Base-by-base conservation (phyloP, 106 monocot genomes). In the Dactylorhiza incarnata region DNA sequence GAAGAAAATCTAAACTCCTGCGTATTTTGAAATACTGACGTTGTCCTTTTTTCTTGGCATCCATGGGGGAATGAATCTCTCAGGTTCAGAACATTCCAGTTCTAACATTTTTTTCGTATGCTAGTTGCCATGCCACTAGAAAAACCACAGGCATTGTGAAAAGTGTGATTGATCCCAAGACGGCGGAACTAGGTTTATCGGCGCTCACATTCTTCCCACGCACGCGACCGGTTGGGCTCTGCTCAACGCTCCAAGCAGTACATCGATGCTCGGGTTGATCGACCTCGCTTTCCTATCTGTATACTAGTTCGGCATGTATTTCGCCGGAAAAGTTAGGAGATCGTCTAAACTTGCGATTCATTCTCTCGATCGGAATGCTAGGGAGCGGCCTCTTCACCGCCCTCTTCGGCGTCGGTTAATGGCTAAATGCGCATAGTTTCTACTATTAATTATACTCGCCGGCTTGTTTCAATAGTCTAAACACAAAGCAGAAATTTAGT, bases 81-180 rank as follows among this genome's bases (percentile, higher is more conserved):
- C 15, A 71, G 54, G 44, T 87, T 83, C 68, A 81, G 75, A 77
- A 85, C 89, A 48, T 74, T 85, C 81, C 89, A 89, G 24, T 89
- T 62, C 74, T 92, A 19, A 92, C 89, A 17, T 92, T 92, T 49
- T 78, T 92, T 24, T 73, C 89, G 7, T 89, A 92, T 73, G 85
- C 89, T 6, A 75, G 85, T 79, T 92, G 82, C 74, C 92, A 92
- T 68, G 85, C 89, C n/a, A 84, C 92, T 2, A 81, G 92, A 50
- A 92, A 92, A 25, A 89, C 89, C 45, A 89, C 92, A 17, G 89
- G 92, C 82, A 89, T 92, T 48, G 89, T 89, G 8, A 92, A 92
- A 58, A 87, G 85, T 13, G 87, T 81, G 3, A 81, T 92, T 45
- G 89, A 92, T 44, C 92, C 92, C 13, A 49, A 87, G 53, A 80